phyloP scores from a whole-genome alignment of 1,284 basidiomycete genomes.

The Fistulinella cinereoalba region DNA sequence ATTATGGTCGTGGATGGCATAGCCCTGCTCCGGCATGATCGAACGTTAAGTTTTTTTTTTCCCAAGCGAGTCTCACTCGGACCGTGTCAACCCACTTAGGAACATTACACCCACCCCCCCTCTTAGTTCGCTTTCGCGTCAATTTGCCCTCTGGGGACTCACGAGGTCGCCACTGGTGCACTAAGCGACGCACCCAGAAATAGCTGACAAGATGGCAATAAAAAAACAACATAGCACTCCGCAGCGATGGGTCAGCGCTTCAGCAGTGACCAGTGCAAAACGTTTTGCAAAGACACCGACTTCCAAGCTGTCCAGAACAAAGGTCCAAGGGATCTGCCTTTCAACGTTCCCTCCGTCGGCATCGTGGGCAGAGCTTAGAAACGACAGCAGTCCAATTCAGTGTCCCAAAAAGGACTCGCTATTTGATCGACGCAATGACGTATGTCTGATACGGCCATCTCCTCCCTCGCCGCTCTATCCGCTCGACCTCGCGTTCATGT shows the following conservation, averaged over 20 bases:
- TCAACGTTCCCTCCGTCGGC: too few relatives aligned
- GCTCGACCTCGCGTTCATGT: slow-evolving; percentile 16
- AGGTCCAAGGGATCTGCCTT: too few relatives aligned
- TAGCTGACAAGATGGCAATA: slow-evolving; percentile 9
- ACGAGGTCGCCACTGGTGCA: neutral
- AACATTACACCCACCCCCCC: slow-evolving; percentile 9
- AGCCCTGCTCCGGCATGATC: slow-evolving; percentile 32
- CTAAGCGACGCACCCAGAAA: slow-evolving; percentile 17
- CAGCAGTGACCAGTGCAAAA: too few relatives aligned
- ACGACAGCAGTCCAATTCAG: neutral
- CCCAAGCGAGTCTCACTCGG: slow-evolving; percentile 10
- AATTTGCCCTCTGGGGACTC: neutral
- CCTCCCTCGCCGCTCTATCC: slow-evolving; percentile 11
- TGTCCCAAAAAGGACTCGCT: slow-evolving; percentile 22
- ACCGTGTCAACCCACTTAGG: slow-evolving; percentile 11
- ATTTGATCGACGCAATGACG: slow-evolving; percentile 30
- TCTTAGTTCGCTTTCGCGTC: neutral
- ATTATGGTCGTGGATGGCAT: slow-evolving; percentile 23
- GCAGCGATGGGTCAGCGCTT: too few relatives aligned
- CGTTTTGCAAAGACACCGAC: too few relatives aligned
- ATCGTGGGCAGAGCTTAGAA: neutral
- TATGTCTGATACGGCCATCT: slow-evolving; percentile 18
- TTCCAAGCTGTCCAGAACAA: too few relatives aligned
- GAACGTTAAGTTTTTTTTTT: slow-evolving; percentile 17
- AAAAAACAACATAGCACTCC: slow-evolving; percentile 1